Evolutionary conservation across 1,284 basidiomycete species (phyloP), one percentile per base, ranked within the genome.

Genomic region (Cryptococcus sp.): DNA sequence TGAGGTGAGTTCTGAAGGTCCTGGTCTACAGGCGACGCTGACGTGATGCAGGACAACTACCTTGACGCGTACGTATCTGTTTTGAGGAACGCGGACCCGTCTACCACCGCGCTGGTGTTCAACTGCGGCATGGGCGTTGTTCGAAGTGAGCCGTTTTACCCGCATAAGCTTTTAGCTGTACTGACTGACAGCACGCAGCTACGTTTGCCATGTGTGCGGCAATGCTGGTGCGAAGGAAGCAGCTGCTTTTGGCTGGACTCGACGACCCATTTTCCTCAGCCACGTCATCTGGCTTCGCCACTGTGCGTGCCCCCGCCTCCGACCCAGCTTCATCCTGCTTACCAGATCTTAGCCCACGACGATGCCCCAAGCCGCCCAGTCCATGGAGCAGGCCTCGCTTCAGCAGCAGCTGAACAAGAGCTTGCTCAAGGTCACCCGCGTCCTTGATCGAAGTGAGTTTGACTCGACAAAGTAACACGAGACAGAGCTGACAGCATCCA

Each of bases 121-220:
- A 95, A 91, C 56, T 98, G 96, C 73, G 95, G 96, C 42, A 94
- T 96, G 84, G 96, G 96, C 44, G 91, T 92, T 2, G 93, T 96
- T 0, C 85, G 96, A 42, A 96, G 76, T 69, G 62, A 66, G 69
- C 64, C 44, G 12, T 36, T 15, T 9, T 28, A 15, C 23, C 13
- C 46, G 21, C 23, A 11, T 9, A 28, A n/a, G 7, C 33, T 23
- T n/a, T 20, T 23, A 13, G 18, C 16, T 9, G 39, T 13, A 23
- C 52, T 57, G 50, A 23, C 52, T 57, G 50, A 52, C 37, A 43
- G 28, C 9, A 43, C 15, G 16, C 52, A 78, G 77, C 95, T 2
- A 97, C 95, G 0, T 98, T 98, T 73, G 95, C 91, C 5, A 98
- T 98, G 96, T 85, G 89, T 15, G 91, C 94, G 2, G 94, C 95